These are phyloP conservation scores for Diplodia scrobiculata DNA, from an alignment of 2,329 filamentous ascomycete species.

Conservation along the genomic window DNA sequence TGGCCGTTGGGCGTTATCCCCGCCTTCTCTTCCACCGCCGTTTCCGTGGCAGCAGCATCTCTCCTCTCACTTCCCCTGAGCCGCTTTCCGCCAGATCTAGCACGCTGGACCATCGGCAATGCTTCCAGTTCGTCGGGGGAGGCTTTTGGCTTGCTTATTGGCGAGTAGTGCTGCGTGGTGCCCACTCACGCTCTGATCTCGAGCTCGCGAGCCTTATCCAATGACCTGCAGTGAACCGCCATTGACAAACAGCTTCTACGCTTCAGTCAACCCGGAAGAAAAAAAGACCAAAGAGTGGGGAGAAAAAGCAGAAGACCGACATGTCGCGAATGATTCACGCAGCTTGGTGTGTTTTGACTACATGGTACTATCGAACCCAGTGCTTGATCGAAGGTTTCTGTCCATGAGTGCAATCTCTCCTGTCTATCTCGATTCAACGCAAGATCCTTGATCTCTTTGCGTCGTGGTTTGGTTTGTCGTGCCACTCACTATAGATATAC, in stretches of 20 bases:
- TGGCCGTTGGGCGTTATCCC: background rate
- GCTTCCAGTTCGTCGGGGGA: too few species aligned
- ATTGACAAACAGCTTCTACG: background rate
- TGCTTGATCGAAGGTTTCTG: background rate
- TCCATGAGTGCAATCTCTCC: background rate
- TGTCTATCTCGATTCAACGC: background rate
- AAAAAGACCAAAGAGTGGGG: background rate
- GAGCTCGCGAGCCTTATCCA: too few species aligned
- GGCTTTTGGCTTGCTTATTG: background rate
- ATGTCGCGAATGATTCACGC: background rate
- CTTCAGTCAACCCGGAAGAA: background rate
- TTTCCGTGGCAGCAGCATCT: background rate
- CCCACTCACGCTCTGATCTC: too few species aligned
- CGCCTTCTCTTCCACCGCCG: background rate
- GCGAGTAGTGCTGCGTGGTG: background rate
- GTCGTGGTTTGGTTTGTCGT: background rate
- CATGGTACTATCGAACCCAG: background rate
- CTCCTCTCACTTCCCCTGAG: background rate
- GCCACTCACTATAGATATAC: background rate
- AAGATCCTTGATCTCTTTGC: background rate
- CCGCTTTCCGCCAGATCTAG: background rate
- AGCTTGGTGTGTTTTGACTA: background rate
- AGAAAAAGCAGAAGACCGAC: too few species aligned
- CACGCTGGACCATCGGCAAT: background rate
- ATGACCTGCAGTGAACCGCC: background rate